Percentiles rank a stretch among this genome's conserved stretches.
These are phyloP conservation scores for Phytophthora pistaciae DNA, from an alignment of 352 stramenopile genomes.

Conservation along the genomic window DNA sequence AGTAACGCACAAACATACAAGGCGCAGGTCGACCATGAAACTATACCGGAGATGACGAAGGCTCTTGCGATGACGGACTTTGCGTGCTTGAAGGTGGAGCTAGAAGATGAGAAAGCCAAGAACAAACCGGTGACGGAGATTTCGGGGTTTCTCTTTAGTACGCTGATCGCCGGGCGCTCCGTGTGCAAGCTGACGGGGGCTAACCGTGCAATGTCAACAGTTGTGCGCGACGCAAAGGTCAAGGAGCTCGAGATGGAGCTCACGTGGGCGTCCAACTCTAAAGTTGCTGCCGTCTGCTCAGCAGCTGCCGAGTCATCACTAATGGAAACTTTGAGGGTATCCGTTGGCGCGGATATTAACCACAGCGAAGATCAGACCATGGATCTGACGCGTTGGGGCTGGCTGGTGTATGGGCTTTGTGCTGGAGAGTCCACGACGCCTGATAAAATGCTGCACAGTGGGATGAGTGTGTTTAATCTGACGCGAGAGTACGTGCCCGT, in stretches of 20 bases:
- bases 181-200: not conserved
- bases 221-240: conserved; percentile 1
- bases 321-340: not conserved
- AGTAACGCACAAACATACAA: not conserved
- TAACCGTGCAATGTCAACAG: not conserved
- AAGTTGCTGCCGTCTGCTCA: conserved; percentile 3
- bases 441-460: not conserved
- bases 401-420: conserved; percentile 2
- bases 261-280: conserved; percentile 1
- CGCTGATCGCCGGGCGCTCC: not conserved
- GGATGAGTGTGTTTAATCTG: not conserved
- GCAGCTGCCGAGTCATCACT: not conserved
- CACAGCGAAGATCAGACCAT: not conserved
- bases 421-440: not conserved
- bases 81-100: not conserved
- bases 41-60: not conserved
- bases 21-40: not conserved
- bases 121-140: not conserved
- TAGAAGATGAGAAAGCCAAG: not conserved
- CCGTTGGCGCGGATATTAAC: not conserved
- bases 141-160: conserved; percentile 3
- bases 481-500: not conserved
- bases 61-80: not conserved
- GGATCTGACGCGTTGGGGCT: not conserved
- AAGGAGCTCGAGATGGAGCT: not conserved